Percentiles rank a stretch among this genome's conserved stretches.
Evolutionary conservation across 371 early-diverging fungal species (phyloP).

Genomic region (Conidiobolus incongruus): DNA sequence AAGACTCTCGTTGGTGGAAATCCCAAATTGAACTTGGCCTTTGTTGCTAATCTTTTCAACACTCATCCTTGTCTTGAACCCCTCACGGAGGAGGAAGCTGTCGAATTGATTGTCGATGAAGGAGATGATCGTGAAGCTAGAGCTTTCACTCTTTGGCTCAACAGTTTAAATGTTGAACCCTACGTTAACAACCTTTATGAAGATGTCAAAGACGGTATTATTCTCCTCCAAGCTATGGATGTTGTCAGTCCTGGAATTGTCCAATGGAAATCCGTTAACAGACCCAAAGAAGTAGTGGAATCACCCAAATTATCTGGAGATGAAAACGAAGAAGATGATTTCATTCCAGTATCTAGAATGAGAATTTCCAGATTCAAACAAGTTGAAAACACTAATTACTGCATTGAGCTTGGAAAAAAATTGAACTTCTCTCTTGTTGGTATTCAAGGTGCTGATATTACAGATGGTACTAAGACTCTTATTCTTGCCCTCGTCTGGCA

Average conservation of each 20-base stretch:
- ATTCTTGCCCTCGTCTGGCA: conserved; percentile 86
- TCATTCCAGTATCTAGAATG: conserved; percentile 15
- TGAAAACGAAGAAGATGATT: too few species aligned
- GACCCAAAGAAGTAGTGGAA: too few species aligned
- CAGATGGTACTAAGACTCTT: conserved; percentile 69
- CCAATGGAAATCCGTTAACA: conserved; percentile 72
- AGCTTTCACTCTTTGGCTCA: conserved; percentile 87
- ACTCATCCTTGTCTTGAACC: conserved; percentile 82
- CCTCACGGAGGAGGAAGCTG: conserved; percentile 71
- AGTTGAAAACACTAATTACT: conserved; percentile 90
- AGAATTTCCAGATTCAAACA: conserved; percentile 75
- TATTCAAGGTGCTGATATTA: conserved; percentile 86
- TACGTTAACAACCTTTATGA: conserved; percentile 80
- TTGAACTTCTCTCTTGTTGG: conserved; percentile 76
- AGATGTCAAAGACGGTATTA: conserved; percentile 56
- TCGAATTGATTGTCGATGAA: conserved; percentile 68
- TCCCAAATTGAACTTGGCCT: conserved; percentile 86
- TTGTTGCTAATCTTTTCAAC: conserved; percentile 87
- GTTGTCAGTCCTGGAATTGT: conserved; percentile 73
- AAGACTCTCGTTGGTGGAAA: conserved; percentile 85
- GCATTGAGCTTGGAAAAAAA: conserved; percentile 63
- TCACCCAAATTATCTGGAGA: too few species aligned
- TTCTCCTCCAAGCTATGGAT: conserved; percentile 80
- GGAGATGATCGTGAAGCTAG: conserved; percentile 34
- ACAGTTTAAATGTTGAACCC: conserved; percentile 83